A percentile compares a stretch with the other conserved stretches of the same genome.
Evolutionary conservation across 495 filamentous ascomycete genomes (phyloP).

Genomic region (Neurospora sublineolata): DNA sequence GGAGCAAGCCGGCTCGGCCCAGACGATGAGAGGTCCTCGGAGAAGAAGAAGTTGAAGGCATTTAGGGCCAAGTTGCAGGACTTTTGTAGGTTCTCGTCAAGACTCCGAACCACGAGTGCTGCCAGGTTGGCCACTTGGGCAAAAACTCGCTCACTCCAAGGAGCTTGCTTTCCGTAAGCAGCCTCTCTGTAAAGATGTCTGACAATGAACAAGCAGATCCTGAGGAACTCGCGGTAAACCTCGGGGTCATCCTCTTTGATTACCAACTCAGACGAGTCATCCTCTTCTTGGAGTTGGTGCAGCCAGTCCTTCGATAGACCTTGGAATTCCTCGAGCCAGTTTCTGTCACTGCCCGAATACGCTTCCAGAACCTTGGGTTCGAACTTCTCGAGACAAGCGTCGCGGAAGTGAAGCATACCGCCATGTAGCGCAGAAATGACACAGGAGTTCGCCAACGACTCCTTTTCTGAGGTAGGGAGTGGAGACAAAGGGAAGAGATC

Average conservation of each 20-base stretch:
- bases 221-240: conserved; percentile 17
- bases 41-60: conserved; percentile 25
- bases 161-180: not conserved
- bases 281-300: conserved; percentile 1
- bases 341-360: conserved; percentile 2
- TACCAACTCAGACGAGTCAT: not conserved
- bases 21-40: not conserved
- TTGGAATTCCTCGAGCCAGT: conserved; percentile 16
- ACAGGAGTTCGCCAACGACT: conserved; percentile 8
- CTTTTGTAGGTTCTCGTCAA: conserved; percentile 16
- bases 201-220: conserved; percentile 13
- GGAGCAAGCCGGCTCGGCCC: not conserved
- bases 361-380: conserved; percentile 1
- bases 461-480: not conserved
- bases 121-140: conserved; percentile 20
- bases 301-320: conserved; percentile 13
- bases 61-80: conserved; percentile 16
- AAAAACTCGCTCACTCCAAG: conserved; percentile 16
- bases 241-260: conserved; percentile 11
- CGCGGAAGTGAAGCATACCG: conserved; percentile 19
- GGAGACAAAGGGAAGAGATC: conserved; percentile 16
- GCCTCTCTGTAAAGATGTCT: conserved; percentile 14
- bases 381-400: conserved; percentile 17
- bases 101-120: conserved; percentile 15
- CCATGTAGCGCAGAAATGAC: conserved; percentile 19